Base-by-base conservation (phyloP, 805 yeast genomes). In the Jamesozyma spencerorum region DNA sequence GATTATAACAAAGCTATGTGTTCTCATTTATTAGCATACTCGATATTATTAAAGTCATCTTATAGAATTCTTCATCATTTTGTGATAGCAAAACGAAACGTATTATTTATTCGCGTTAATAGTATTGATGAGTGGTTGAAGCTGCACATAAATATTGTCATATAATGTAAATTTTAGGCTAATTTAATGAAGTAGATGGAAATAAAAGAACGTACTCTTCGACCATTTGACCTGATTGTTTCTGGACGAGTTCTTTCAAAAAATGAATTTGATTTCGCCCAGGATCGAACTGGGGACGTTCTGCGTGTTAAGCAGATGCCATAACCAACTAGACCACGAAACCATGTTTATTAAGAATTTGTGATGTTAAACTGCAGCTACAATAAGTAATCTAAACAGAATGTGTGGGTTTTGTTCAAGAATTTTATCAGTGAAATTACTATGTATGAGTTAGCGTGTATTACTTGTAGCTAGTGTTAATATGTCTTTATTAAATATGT, bases 211-310 rank as follows among this genome's bases (percentile, higher is more conserved):
- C 26, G n/a, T n/a, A n/a, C n/a, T n/a, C n/a, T n/a, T n/a, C n/a
- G n/a, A n/a, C n/a, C n/a, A n/a, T n/a, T n/a, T n/a, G n/a, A n/a
- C n/a, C n/a, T n/a, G n/a, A n/a, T n/a, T n/a, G 6, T 22, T 22
- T 22, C 10, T 22, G 10, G 26, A 22, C 6, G 26, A 22, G 26
- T 10, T 22, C 26, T 22, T 22, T 22, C 26, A 7, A 22, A 7
- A 22, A 10, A 22, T 22, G 26, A 22, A 22, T 22, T 22, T 88
- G 97, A 86, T 81, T 85, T 80, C 82, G 88, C 97, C 97, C 97
- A 88, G 97, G 97, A 86, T 90, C 96, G 97, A 90, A 90, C 97
- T 87, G 97, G 97, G 96, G 97, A 90, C 97, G 88, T 85, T 85
- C 92, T 86, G 95, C 96, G 97, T 88, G 97, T 88, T 86, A 87